phyloP scores from a whole-genome alignment of 1,139 yeast species.

The Citeromyces hawaiiensis region DNA sequence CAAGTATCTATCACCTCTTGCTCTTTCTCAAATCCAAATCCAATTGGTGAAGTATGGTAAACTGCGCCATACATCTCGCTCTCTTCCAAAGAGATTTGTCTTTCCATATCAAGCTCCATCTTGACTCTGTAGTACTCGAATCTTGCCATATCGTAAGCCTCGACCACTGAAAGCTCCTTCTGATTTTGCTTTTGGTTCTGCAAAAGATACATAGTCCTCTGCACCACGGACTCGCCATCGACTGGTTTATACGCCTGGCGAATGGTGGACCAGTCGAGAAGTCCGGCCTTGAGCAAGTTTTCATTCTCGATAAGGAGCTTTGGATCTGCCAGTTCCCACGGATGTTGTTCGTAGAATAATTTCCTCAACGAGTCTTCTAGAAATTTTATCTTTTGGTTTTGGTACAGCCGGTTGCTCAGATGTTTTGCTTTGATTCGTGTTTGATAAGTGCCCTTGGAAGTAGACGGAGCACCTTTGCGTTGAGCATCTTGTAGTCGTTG shows the following conservation, averaged over 20 bases:
- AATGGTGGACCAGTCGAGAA: slow-evolving; percentile 66
- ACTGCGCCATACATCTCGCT: slow-evolving; percentile 76
- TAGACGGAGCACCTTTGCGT: slow-evolving; percentile 3
- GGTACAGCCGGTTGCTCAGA: slow-evolving; percentile 23
- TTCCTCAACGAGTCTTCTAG: slow-evolving; percentile 77
- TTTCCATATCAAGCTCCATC: slow-evolving; percentile 71
- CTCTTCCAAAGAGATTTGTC: slow-evolving; percentile 72
- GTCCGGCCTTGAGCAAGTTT: slow-evolving; percentile 35
- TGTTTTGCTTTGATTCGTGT: slow-evolving; percentile 30
- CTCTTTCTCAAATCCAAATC: slow-evolving; percentile 60
- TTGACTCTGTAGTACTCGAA: slow-evolving; percentile 79
- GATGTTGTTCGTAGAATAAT: slow-evolving; percentile 83
- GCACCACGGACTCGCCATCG: slow-evolving; percentile 92
- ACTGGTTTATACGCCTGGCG: slow-evolving; percentile 60
- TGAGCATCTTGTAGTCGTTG: slow-evolving; percentile 3
- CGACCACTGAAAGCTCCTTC: slow-evolving; percentile 27
- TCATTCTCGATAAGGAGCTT: slow-evolving; percentile 66
- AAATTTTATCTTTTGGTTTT: slow-evolving; percentile 51
- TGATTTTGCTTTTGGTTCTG: slow-evolving; percentile 17
- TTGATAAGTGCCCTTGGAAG: slow-evolving; percentile 18
- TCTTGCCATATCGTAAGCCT: slow-evolving; percentile 79
- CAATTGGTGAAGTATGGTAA: slow-evolving; percentile 46
- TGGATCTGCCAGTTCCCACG: slow-evolving; percentile 98
- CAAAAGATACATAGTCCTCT: slow-evolving; percentile 68
- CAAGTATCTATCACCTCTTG: slow-evolving; percentile 59